A percentile compares a stretch with the other conserved stretches of the same genome.
phyloP scores from a whole-genome alignment of 148 eudicot genomes.

The Amaranthus palmeri region DNA sequence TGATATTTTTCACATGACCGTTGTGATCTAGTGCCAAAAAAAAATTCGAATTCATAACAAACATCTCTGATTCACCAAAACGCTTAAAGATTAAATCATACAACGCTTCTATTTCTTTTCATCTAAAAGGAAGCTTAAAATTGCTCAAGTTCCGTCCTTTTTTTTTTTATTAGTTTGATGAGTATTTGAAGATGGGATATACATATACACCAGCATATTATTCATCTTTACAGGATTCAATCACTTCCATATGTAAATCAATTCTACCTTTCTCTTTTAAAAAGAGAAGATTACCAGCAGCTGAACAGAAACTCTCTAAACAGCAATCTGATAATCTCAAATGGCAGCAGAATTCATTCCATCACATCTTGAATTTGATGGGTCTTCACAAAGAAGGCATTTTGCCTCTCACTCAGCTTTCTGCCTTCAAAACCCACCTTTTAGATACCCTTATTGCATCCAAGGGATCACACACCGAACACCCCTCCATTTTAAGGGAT shows the following conservation, averaged over 20 bases:
- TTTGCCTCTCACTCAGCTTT: conserved; percentile 50
- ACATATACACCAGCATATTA: conserved; percentile 77
- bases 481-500: conserved; percentile 59
- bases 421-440: conserved; percentile 52
- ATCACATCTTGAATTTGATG: conserved; percentile 76
- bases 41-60: conserved; percentile 6
- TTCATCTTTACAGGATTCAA: conserved; percentile 74
- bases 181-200: conserved; percentile 36
- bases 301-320: conserved; percentile 63
- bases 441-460: conserved; percentile 64
- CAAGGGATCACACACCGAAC: conserved; percentile 41
- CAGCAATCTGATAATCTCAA: conserved; percentile 79
- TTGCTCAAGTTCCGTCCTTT: neutral
- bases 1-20: conserved; percentile 17
- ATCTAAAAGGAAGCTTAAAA: neutral
- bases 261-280: conserved; percentile 80
- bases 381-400: conserved; percentile 81
- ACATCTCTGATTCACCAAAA: neutral
- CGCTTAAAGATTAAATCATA: neutral
- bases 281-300: conserved; percentile 52
- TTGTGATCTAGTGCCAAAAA: conserved; percentile 6
- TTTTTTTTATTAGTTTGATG: no score
- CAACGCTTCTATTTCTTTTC: neutral
- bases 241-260: conserved; percentile 69
- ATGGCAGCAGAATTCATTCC: conserved; percentile 93